These are phyloP conservation scores for Nicotiana obtusifolia DNA, from an alignment of 257 asterid genomes.

Conservation along the genomic window DNA sequence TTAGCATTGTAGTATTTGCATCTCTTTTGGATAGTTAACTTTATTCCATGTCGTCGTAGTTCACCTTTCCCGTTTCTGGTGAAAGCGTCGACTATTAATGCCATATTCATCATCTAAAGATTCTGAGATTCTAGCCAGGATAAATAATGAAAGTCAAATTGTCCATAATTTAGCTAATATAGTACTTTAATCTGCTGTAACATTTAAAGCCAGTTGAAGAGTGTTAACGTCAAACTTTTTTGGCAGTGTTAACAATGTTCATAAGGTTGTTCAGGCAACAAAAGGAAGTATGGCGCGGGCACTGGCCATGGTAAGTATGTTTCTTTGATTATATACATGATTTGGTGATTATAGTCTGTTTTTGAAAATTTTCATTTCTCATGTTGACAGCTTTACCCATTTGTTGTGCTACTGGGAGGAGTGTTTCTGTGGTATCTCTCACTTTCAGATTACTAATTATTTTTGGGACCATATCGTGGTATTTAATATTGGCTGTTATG, in stretches of 20 bases:
- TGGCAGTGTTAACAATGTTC: constrained; percentile 64
- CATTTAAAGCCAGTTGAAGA: constrained; percentile 7
- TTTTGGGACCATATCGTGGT: not conserved
- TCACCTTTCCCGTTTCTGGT: not conserved
- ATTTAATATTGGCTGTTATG: constrained; percentile 12
- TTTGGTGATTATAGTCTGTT: not conserved
- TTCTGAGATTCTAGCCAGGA: constrained; percentile 3
- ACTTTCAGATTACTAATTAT: constrained; percentile 1
- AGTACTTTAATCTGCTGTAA: constrained; percentile 12
- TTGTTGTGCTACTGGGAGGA: constrained; percentile 65
- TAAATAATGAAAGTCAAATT: too few species aligned
- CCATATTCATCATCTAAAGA: not conserved
- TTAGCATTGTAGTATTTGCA: not conserved
- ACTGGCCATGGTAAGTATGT: constrained; percentile 66
- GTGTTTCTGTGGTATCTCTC: constrained; percentile 63
- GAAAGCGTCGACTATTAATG: not conserved
- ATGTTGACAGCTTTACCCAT: constrained; percentile 73
- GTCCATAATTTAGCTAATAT: not conserved
- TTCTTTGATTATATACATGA: not conserved
- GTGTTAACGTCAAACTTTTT: constrained; percentile 13
- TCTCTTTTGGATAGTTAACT: not conserved
- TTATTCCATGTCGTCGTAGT: not conserved
- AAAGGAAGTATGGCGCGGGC: constrained; percentile 82
- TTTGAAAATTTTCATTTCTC: constrained; percentile 10
- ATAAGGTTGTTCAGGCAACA: constrained; percentile 66